Evolutionary conservation across 495 filamentous ascomycete species (phyloP).

Genomic region (Gamarada debralockiae): DNA sequence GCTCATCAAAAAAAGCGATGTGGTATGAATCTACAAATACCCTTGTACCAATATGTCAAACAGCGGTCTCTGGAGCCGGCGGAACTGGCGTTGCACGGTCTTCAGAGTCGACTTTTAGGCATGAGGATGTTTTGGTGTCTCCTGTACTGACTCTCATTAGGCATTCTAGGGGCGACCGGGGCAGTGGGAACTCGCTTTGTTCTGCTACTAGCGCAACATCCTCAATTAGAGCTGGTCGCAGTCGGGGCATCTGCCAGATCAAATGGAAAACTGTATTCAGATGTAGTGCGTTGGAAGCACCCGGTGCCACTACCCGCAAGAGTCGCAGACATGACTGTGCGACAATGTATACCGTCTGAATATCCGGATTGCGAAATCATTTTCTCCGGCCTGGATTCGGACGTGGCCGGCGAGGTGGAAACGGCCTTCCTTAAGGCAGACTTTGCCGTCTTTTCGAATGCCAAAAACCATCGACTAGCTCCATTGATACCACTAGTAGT

Average conservation of each 20-base stretch:
- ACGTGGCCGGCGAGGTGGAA: conserved; percentile 75
- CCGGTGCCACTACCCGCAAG: conserved; percentile 61
- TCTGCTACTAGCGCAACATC: conserved; percentile 73
- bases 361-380: conserved; percentile 80
- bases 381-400: conserved; percentile 78
- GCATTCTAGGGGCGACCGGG: conserved; percentile 68
- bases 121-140: too few relatives aligned
- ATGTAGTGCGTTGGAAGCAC: conserved; percentile 82
- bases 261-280: conserved; percentile 74
- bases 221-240: conserved; percentile 67
- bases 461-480: conserved; percentile 84
- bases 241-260: conserved; percentile 76
- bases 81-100: too few relatives aligned
- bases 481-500: conserved; percentile 80
- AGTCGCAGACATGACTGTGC: conserved; percentile 64
- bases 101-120: too few relatives aligned
- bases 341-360: conserved; percentile 65
- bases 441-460: conserved; percentile 82
- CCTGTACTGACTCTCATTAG: conserved; percentile 33
- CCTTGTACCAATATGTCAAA: too few relatives aligned
- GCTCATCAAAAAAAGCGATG: too few relatives aligned
- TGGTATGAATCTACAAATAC: too few relatives aligned
- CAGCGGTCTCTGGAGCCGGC: too few relatives aligned
- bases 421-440: conserved; percentile 73
- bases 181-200: conserved; percentile 85